Conservation (phyloP, 1,139 yeast species). For the Taphrina betulina region DNA sequence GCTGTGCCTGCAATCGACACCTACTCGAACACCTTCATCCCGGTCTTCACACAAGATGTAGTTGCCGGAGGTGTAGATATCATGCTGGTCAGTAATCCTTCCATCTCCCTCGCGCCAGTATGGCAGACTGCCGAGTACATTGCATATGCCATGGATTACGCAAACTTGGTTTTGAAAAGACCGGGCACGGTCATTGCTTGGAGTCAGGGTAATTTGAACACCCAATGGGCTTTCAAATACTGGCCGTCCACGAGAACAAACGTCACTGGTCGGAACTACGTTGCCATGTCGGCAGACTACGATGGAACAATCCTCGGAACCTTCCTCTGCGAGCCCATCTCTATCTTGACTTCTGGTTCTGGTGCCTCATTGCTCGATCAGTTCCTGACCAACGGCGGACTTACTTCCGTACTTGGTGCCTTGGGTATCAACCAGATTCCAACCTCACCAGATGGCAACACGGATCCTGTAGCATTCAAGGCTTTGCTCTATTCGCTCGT, state of each 20-base stretch:
- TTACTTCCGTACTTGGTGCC: neutral
- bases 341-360: slow-evolving; percentile 14
- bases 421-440: slow-evolving; percentile 7
- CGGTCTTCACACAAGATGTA: slow-evolving; percentile 2
- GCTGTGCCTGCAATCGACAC: slow-evolving; percentile 23
- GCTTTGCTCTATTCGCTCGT: slow-evolving; percentile 4
- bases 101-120: slow-evolving; percentile 3
- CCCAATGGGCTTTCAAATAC: slow-evolving; percentile 28
- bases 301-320: slow-evolving; percentile 17
- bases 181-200: slow-evolving; percentile 19
- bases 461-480: slow-evolving; percentile 15
- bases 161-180: slow-evolving; percentile 10
- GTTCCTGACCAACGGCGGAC: slow-evolving; percentile 5
- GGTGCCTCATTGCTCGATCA: slow-evolving; percentile 13
- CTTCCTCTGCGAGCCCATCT: slow-evolving; percentile 16
- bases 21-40: slow-evolving; percentile 13
- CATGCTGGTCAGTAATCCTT: slow-evolving; percentile 4
- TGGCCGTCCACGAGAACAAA: slow-evolving; percentile 21
- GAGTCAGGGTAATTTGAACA: slow-evolving; percentile 25
- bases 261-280: slow-evolving; percentile 11
- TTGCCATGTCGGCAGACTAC: slow-evolving; percentile 16
- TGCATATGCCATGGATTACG: slow-evolving; percentile 28
- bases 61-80: slow-evolving; percentile 10
- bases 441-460: neutral
- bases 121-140: slow-evolving; percentile 27